Conservation (phyloP, 2,329 filamentous ascomycete species). For the Colletotrichum lentis region DNA sequence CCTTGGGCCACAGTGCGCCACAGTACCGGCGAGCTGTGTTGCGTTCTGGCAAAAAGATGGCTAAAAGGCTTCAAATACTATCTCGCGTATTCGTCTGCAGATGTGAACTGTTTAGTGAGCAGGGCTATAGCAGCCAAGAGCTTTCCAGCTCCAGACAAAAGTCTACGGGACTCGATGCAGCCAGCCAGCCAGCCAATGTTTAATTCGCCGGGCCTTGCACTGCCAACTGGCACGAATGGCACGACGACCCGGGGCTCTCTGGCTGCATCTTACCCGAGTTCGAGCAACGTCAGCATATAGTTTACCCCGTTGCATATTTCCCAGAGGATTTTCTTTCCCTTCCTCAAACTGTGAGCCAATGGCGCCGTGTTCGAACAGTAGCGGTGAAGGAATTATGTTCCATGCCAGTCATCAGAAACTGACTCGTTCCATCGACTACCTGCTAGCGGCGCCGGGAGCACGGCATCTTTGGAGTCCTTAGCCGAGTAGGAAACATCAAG, state of each 20-base stretch:
- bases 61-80: neutral
- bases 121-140: neutral
- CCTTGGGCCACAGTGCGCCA: neutral
- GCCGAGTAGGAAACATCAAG: neutral
- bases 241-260: constrained; percentile 9
- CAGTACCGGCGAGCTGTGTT: neutral
- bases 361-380: constrained; percentile 12
- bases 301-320: constrained; percentile 12
- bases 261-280: constrained; percentile 16
- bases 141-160: neutral
- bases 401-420: constrained; percentile 22
- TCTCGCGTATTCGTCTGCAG: neutral
- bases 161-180: neutral
- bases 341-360: constrained; percentile 25
- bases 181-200: constrained; percentile 1
- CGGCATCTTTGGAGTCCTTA: constrained; percentile 8
- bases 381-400: constrained; percentile 31
- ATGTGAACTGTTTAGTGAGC: neutral
- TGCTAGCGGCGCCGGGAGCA: constrained; percentile 27
- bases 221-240: constrained; percentile 28
- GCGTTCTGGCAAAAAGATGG: neutral
- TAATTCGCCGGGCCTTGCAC: neutral
- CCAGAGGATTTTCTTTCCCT: neutral
- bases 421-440: constrained; percentile 32
- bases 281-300: constrained; percentile 31